Evolutionary conservation across 805 yeast genomes (phyloP).

Genomic region (Hyphopichia homilentoma): DNA sequence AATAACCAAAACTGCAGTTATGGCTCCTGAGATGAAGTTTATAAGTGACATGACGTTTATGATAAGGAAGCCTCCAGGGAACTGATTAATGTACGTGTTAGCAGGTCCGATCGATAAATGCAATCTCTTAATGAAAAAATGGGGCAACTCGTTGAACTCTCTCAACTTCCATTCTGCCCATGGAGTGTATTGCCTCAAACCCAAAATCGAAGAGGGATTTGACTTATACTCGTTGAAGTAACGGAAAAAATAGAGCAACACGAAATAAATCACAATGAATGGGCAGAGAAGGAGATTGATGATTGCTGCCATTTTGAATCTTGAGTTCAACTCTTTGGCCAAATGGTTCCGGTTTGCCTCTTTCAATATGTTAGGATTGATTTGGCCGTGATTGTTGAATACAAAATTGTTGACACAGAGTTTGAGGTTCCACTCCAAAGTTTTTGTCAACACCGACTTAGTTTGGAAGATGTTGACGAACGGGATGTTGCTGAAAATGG

Average conservation of each 20-base stretch:
- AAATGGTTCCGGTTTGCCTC: constrained; percentile 65
- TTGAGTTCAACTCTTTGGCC: constrained; percentile 64
- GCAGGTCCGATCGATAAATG: constrained; percentile 79
- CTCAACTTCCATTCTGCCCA: constrained; percentile 93
- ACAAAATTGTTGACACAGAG: constrained; percentile 83
- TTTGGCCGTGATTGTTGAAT: constrained; percentile 79
- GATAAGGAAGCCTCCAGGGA: constrained; percentile 68
- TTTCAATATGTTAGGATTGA: constrained; percentile 66
- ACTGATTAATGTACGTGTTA: constrained; percentile 78
- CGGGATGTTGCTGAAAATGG: constrained; percentile 7
- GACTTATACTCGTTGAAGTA: constrained; percentile 91
- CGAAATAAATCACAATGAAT: constrained; percentile 76
- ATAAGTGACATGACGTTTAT: constrained; percentile 34
- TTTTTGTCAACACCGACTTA: constrained; percentile 61
- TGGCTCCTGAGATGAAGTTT: constrained; percentile 77
- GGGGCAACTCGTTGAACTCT: constrained; percentile 91
- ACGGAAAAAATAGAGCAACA: constrained; percentile 78
- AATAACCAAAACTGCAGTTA: constrained; percentile 71
- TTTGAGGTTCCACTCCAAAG: constrained; percentile 92
- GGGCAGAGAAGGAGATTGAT: constrained; percentile 83
- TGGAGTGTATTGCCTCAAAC: constrained; percentile 81
- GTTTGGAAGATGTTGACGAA: constrained; percentile 13
- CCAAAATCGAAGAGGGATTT: constrained; percentile 75
- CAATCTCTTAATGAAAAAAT: constrained; percentile 76
- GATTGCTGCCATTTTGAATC: constrained; percentile 86